Evolutionary conservation across 352 stramenopile genomes (phyloP).

Genomic region (Globisporangium irregulare): DNA sequence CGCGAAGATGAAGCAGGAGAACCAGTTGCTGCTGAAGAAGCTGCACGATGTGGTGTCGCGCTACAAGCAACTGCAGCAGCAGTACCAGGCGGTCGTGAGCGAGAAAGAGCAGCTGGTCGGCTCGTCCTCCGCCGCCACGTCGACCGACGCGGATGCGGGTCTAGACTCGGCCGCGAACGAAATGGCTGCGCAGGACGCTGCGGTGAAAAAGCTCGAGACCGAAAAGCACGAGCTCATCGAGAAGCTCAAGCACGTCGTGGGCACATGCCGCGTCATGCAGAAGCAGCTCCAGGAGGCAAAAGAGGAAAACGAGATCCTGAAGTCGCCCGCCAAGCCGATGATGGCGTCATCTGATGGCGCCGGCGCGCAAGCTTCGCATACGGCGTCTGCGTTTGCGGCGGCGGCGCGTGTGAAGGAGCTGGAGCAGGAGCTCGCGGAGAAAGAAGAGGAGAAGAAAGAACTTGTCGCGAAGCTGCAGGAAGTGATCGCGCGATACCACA

Average conservation of each 20-base stretch:
- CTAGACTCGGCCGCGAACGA: conserved; percentile 12
- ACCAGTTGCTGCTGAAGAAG: conserved; percentile 53
- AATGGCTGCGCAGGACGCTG: conserved; percentile 22
- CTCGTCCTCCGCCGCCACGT: background rate
- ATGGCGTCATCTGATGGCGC: background rate
- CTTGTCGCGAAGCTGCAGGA: conserved; percentile 49
- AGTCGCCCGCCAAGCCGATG: conserved; percentile 31
- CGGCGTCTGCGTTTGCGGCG: conserved; percentile 15
- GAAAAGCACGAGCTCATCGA: conserved; percentile 75
- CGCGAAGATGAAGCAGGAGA: conserved; percentile 50
- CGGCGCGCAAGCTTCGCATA: background rate
- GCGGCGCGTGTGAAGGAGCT: conserved; percentile 26
- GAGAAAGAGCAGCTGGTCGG: conserved; percentile 21
- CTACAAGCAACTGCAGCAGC: conserved; percentile 51
- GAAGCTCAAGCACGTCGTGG: conserved; percentile 75
- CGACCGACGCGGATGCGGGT: background rate
- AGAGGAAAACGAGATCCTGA: conserved; percentile 50
- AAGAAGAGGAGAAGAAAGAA: conserved; percentile 48
- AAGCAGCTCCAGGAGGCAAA: conserved; percentile 66
- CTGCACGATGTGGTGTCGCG: conserved; percentile 51
- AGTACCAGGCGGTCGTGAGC: conserved; percentile 37
- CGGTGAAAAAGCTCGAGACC: conserved; percentile 47
- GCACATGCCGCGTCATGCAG: conserved; percentile 63
- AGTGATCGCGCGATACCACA: conserved; percentile 44
- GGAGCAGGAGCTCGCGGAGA: conserved; percentile 34